Base-by-base conservation (phyloP, 2,329 filamentous ascomycete genomes). In the Beauveria australis region DNA sequence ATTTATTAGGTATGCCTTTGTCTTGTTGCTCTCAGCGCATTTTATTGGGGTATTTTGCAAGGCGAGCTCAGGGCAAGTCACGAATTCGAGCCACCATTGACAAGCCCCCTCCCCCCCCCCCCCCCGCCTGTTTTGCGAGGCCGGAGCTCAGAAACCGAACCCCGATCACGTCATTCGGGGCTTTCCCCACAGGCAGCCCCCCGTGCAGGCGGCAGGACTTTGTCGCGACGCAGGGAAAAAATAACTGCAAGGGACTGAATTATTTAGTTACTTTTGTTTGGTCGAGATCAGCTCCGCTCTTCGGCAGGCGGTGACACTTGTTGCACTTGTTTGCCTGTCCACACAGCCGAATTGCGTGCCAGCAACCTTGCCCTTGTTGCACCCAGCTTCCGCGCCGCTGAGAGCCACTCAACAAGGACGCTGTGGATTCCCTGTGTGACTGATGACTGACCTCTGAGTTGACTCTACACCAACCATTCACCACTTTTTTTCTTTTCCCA, bases 111-210 rank as follows among this genome's bases (percentile, higher is more conserved):
- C 28, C 7, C 7, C 26, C 26, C 28, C 10, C 30, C 12, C 30
- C 7, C 7, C 26, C 26, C 28, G 3, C 30, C 12, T 12, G 30
- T 14, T 53, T 52, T 52, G 57, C 49, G 57, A 53, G 49, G 48
- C 57, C 57, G 57, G 57, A 53, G 49, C 57, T 47, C 57, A 53
- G 49, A 59, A 53, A 46, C 57, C 57, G 57, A 53, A 46, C 26
- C 8, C 57, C 57, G 57, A 59, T 59, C 57, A 59, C 57, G 57
- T 59, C 57, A 59, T 59, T 43, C 43, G 19, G 47, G 19, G 47
- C 5, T 41, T 37, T 22, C 47, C 47, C 56, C 56, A 59, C 54
- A 49, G 28, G 33, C 16, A 24, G 54, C 19, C 30, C 30, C 30
- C 4, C 22, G 41, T 30, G 30, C 12, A 33, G 30, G 12, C 30